Evolutionary conservation across 345 rosid species (phyloP).

Genomic region (Gossypium bickii): DNA sequence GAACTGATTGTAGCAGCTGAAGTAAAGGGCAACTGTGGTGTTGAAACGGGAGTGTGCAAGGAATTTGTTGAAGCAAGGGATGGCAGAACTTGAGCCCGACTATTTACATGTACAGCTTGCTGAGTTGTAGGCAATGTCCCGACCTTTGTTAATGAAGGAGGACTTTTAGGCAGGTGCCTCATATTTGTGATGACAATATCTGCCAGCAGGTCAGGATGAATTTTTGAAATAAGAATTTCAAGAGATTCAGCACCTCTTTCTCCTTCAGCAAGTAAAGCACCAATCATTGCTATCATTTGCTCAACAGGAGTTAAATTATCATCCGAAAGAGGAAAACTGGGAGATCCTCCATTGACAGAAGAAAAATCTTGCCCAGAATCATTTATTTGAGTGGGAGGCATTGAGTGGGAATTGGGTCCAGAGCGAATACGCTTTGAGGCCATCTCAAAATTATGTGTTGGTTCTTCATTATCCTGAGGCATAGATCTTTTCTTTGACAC

Average conservation of each 20-base stretch:
- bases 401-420: slow-evolving; percentile 38
- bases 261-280: slow-evolving; percentile 99
- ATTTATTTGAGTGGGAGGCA: slow-evolving; percentile 39
- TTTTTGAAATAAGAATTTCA: slow-evolving; percentile 79
- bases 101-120: slow-evolving; percentile 37
- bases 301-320: slow-evolving; percentile 80
- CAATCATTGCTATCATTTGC: slow-evolving; percentile 97
- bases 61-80: slow-evolving; percentile 38
- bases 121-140: slow-evolving; percentile 34
- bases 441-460: slow-evolving; percentile 48
- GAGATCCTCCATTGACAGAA: slow-evolving; percentile 52
- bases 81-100: slow-evolving; percentile 40
- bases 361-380: slow-evolving; percentile 45
- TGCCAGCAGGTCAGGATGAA: slow-evolving; percentile 90
- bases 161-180: slow-evolving; percentile 81
- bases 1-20: slow-evolving; percentile 36
- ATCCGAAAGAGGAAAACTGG: slow-evolving; percentile 44
- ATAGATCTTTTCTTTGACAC: slow-evolving; percentile 60
- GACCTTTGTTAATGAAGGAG: slow-evolving; percentile 52
- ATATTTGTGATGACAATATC: slow-evolving; percentile 94
- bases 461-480: slow-evolving; percentile 60
- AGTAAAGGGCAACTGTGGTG: slow-evolving; percentile 35
- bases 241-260: slow-evolving; percentile 98
- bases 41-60: slow-evolving; percentile 25
- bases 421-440: slow-evolving; percentile 54